Evolutionary conservation across 495 filamentous ascomycete genomes (phyloP).

Genomic region (Aspergillus olivimuriae): DNA sequence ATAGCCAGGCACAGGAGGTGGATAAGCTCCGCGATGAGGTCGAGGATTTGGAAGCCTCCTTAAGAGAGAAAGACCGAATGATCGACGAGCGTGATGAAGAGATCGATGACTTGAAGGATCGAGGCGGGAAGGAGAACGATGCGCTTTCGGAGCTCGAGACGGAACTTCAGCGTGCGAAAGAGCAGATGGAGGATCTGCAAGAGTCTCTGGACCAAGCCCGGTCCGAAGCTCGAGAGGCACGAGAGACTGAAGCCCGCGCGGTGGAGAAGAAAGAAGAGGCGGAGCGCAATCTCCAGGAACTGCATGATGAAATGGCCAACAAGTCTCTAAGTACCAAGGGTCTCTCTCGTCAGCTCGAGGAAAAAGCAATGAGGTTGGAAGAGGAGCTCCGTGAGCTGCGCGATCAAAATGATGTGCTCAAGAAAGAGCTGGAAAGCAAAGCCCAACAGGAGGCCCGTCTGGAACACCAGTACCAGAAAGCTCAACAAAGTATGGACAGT

Average conservation of each 20-base stretch:
- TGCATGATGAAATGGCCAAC: conserved; percentile 72
- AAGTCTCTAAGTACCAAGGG: conserved; percentile 73
- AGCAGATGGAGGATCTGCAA: conserved; percentile 55
- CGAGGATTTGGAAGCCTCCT: conserved; percentile 57
- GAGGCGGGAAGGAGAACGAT: conserved; percentile 45
- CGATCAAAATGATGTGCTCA: conserved; percentile 47
- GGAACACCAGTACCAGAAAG: conserved; percentile 35
- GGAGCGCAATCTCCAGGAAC: conserved; percentile 47
- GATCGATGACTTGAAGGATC: conserved; percentile 52
- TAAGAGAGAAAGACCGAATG: conserved; percentile 58
- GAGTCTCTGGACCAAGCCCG: conserved; percentile 47
- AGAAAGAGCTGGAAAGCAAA: conserved; percentile 47
- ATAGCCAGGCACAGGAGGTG: conserved; percentile 44
- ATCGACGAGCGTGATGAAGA: conserved; percentile 63
- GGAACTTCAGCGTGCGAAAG: conserved; percentile 48
- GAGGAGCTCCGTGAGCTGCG: conserved; percentile 55
- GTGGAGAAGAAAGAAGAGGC: conserved; percentile 49
- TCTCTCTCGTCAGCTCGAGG: conserved; percentile 69
- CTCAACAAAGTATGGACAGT: conserved; percentile 36
- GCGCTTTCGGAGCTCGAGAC: conserved; percentile 45
- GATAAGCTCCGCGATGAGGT: conserved; percentile 63
- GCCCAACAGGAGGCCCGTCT: conserved; percentile 28
- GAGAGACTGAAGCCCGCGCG: conserved; percentile 57
- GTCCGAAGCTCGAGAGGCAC: conserved; percentile 50
- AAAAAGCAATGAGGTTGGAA: conserved; percentile 59